These are phyloP conservation scores for Trichosporon sp. DNA, from an alignment of 1,284 basidiomycete species.

Conservation along the genomic window DNA sequence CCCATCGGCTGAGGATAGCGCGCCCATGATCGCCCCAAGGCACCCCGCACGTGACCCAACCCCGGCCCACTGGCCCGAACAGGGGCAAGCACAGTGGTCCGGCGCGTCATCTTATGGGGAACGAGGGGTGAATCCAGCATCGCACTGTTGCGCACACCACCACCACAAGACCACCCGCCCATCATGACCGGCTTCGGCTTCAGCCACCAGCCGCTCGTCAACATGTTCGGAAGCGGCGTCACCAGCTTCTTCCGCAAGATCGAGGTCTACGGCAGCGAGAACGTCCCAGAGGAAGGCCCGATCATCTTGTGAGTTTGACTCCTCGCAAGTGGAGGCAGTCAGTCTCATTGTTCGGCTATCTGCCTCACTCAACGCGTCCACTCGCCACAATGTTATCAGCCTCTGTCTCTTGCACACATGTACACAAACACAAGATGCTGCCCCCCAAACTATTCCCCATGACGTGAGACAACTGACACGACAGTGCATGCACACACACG, in stretches of 20 bases:
- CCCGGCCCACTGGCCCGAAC: neutral
- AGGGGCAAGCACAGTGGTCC: neutral
- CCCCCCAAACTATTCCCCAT: neutral
- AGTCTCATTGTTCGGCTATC: neutral
- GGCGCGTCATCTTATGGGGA: constrained; percentile 6
- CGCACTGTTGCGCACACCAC: constrained; percentile 4
- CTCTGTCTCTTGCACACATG: neutral
- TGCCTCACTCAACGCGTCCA: neutral
- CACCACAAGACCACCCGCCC: neutral
- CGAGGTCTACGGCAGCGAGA: constrained; percentile 77
- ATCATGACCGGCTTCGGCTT: constrained; percentile 58
- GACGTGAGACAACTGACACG: constrained; percentile 33
- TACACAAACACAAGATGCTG: neutral
- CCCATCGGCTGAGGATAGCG: neutral
- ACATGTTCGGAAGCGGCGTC: constrained; percentile 71
- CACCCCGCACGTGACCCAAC: neutral
- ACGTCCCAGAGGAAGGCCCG: constrained; percentile 79
- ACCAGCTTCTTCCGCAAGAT: constrained; percentile 84
- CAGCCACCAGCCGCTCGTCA: constrained; percentile 68
- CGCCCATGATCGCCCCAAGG: constrained; percentile 13
- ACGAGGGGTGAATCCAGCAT: neutral
- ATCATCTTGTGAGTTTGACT: constrained; percentile 75
- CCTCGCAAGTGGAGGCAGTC: constrained; percentile 1
- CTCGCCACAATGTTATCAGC: constrained; percentile 1
- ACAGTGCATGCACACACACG: constrained; percentile 79